Base-by-base conservation (phyloP, 2,329 filamentous ascomycete genomes). In the Aspergillus sp. region DNA sequence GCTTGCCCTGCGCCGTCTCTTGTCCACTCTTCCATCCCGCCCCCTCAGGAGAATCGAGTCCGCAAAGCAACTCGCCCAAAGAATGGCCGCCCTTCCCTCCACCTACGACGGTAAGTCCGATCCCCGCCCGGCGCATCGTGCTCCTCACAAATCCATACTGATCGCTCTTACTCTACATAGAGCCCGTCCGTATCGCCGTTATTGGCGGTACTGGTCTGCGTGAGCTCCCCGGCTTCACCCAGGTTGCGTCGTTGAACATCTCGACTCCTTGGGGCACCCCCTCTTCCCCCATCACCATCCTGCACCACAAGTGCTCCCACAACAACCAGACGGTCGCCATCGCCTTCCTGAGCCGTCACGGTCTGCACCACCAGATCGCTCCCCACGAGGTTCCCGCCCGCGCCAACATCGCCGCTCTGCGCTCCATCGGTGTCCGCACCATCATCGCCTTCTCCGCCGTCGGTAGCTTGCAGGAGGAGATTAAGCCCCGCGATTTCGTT, bases 361-460 rank as follows among this genome's bases (percentile, higher is more conserved):
- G 95, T 66, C 75, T 87, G 11, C 84, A 95, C 84, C 95, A 99
- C 81, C 86, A 97, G 78, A 84, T 90, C 67, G 92, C 93, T 5
- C 95, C 95, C 0, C 93, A 97, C 74, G 95, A 99, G 79, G 90
- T 99, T n/a, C 92, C 93, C 61, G 86, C 88, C 66, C 91, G 91
- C 65, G 95, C 95, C 78, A 99, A 98, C 82, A 96, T 99, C 71
- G 94, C 95, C n/a, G 95, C 95, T n/a, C 84, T 99, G 64, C 89
- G 95, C 66, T 88, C 86, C 70, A 83, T 99, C 62, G 95, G 95
- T 67, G 95, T 98, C 49, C 88, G 93, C 71, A 90, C 88, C 74
- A 86, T 98, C 75, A 91, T 99, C 73, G 92, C 94, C 65, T 99
- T 99, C 82, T 94, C 90, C 65, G 95, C 95, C 52, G 95, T 99